Evolutionary conservation across 1,284 basidiomycete genomes (phyloP).

Genomic region (Papiliotrema laurentii): DNA sequence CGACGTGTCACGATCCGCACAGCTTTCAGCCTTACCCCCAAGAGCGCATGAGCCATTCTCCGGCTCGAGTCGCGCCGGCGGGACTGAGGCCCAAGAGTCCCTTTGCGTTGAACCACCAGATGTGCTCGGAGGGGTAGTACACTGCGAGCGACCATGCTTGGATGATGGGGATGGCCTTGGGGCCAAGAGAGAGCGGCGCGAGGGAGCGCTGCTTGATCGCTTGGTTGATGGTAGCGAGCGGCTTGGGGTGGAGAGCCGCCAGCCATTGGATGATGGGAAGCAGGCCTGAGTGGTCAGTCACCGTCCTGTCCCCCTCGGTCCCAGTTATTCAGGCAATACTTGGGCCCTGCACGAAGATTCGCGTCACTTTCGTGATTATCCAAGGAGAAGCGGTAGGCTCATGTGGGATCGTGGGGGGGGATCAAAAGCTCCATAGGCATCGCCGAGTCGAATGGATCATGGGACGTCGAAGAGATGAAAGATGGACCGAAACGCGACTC

Average conservation of each 20-base stretch:
- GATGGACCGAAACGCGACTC: conserved; percentile 7
- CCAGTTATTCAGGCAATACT: too few species aligned
- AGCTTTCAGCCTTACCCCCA: conserved; percentile 40
- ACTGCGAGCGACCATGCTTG: conserved; percentile 34
- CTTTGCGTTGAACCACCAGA: conserved; percentile 38
- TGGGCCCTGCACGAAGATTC: too few species aligned
- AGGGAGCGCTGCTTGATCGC: conserved; percentile 7
- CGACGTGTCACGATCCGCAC: neutral
- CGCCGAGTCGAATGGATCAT: neutral
- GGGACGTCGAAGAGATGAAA: neutral
- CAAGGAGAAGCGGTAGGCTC: too few species aligned
- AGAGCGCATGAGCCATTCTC: conserved; percentile 37
- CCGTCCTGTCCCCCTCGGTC: neutral
- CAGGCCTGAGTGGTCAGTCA: conserved; percentile 20
- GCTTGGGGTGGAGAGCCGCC: conserved; percentile 32
- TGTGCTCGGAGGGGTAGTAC: conserved; percentile 46
- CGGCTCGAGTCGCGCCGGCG: conserved; percentile 14
- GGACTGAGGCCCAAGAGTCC: conserved; percentile 34
- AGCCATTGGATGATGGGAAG: conserved; percentile 40
- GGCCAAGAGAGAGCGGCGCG: conserved; percentile 12
- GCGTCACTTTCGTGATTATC: too few species aligned
- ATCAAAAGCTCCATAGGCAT: too few species aligned
- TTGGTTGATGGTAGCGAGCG: conserved; percentile 19
- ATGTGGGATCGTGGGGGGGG: too few species aligned
- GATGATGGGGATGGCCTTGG: conserved; percentile 32